A percentile compares a stretch with the other conserved stretches of the same genome.
Conservation (phyloP, 805 yeast species). For the Myxozyma neotropica region DNA sequence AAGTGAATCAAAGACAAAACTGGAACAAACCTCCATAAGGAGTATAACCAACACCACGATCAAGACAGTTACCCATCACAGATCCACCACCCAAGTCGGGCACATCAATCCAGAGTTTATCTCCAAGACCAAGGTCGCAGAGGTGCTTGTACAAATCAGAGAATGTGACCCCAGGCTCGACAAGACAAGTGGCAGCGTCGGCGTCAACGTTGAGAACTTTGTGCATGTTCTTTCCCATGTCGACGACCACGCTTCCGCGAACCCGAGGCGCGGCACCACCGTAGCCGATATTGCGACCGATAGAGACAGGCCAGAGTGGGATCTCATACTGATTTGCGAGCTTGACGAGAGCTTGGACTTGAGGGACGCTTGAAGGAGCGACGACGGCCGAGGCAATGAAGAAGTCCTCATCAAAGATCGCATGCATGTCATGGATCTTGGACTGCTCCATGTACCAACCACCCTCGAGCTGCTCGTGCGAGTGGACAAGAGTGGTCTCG, state of each 20-base stretch:
- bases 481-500: background rate
- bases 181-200: background rate
- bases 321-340: constrained; percentile 6
- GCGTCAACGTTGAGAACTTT: constrained; percentile 6
- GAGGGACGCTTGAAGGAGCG: constrained; percentile 2
- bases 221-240: constrained; percentile 9
- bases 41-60: constrained; percentile 15
- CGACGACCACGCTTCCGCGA: constrained; percentile 12
- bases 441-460: constrained; percentile 13
- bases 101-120: constrained; percentile 18
- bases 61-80: constrained; percentile 5
- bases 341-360: constrained; percentile 6
- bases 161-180: constrained; percentile 11
- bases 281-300: constrained; percentile 14
- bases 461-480: constrained; percentile 3
- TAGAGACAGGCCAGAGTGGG: constrained; percentile 14
- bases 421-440: constrained; percentile 13
- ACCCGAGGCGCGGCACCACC: constrained; percentile 19
- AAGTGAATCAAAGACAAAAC: no score
- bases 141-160: constrained; percentile 2
- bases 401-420: constrained; percentile 2
- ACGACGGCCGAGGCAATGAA: constrained; percentile 17
- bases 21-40: constrained; percentile 17
- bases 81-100: constrained; percentile 16
- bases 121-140: background rate